phyloP scores from a whole-genome alignment of 2,329 filamentous ascomycete species.

The Colletotrichum cuscutae region DNA sequence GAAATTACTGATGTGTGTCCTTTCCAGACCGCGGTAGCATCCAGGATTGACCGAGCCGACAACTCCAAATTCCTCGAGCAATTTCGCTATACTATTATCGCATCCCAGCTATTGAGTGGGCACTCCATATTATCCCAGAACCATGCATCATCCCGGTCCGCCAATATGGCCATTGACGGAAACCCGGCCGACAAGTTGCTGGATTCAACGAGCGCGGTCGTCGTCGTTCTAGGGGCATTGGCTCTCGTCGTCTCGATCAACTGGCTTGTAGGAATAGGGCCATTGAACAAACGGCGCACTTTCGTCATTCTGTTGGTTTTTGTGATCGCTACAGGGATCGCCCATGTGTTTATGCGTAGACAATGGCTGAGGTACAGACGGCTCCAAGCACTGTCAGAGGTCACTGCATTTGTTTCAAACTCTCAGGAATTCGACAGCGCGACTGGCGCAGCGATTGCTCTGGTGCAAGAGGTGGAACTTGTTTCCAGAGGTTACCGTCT shows the following conservation, averaged over 20 bases:
- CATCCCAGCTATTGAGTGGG: slow-evolving; percentile 86
- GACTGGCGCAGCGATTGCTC: slow-evolving; percentile 77
- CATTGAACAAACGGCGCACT: slow-evolving; percentile 67
- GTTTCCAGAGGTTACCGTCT: slow-evolving; percentile 91
- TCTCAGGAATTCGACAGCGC: slow-evolving; percentile 86
- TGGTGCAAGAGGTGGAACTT: slow-evolving; percentile 95
- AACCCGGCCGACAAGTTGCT: slow-evolving; percentile 46
- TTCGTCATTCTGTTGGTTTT: slow-evolving; percentile 56
- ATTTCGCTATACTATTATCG: slow-evolving; percentile 92
- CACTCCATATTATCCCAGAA: slow-evolving; percentile 64
- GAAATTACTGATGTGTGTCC: slow-evolving; percentile 29
- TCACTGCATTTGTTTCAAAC: slow-evolving; percentile 75
- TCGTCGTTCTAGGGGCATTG: slow-evolving; percentile 73
- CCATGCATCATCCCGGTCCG: slow-evolving; percentile 37
- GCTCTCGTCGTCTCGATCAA: slow-evolving; percentile 78
- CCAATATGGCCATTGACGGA: slow-evolving; percentile 37
- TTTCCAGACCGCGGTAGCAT: slow-evolving; percentile 73
- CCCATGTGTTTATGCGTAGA: slow-evolving; percentile 78
- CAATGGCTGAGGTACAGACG: slow-evolving; percentile 86
- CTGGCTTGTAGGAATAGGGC: slow-evolving; percentile 69
- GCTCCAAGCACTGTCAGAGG: slow-evolving; percentile 77
- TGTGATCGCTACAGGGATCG: slow-evolving; percentile 65
- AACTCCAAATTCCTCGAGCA: slow-evolving; percentile 89
- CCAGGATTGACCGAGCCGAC: slow-evolving; percentile 78
- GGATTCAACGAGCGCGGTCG: slow-evolving; percentile 55